These are phyloP conservation scores for Citrus hindsii DNA, from an alignment of 345 rosid species.

Conservation along the genomic window DNA sequence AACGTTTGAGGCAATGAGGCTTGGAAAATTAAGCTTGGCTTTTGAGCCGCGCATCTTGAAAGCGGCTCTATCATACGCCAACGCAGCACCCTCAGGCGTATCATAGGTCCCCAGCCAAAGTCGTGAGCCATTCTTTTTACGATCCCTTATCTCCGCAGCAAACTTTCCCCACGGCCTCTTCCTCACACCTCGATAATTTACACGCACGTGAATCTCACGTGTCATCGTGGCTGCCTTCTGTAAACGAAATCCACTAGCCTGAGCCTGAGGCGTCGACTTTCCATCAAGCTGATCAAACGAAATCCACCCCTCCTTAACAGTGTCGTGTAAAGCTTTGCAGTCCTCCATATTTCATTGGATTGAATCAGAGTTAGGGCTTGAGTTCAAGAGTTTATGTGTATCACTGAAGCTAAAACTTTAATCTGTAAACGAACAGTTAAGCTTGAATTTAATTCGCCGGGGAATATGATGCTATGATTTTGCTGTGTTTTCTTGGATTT, in stretches of 20 bases:
- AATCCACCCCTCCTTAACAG: not conserved
- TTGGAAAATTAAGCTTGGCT: constrained; percentile 18
- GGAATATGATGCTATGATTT: too few relatives aligned
- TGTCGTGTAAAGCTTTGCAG: not conserved
- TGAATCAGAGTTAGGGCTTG: not conserved
- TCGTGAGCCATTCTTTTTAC: constrained; percentile 58
- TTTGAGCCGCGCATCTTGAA: constrained; percentile 14
- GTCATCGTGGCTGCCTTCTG: not conserved
- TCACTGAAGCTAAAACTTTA: not conserved
- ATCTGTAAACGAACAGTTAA: not conserved
- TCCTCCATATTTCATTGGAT: not conserved
- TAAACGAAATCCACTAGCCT: too few relatives aligned
- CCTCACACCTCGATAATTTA: constrained; percentile 26
- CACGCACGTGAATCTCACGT: not conserved
- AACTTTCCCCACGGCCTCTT: constrained; percentile 69
- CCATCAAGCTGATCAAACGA: not conserved
- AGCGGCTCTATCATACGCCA: constrained; percentile 20
- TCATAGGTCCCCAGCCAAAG: constrained; percentile 72
- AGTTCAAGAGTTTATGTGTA: too few relatives aligned
- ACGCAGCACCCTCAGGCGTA: constrained; percentile 28
- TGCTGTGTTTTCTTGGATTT: too few relatives aligned
- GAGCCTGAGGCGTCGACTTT: not conserved
- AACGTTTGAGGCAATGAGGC: not conserved
- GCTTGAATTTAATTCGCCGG: too few relatives aligned
- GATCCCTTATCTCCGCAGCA: constrained; percentile 71